Conservation (phyloP, 148 eudicot species). For the Pouteria glomerata region DNA sequence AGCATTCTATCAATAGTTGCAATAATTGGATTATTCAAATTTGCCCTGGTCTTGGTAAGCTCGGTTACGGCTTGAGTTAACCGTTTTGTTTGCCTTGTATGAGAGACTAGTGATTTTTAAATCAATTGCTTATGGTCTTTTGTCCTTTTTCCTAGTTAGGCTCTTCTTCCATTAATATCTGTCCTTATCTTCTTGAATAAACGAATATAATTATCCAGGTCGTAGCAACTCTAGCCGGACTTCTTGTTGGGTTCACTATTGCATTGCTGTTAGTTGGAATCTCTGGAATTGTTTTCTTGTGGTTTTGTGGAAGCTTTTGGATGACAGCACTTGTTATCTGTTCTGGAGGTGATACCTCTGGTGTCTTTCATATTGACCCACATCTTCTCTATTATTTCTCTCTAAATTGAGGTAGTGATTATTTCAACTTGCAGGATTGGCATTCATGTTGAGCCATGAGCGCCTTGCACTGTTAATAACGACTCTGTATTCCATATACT, state of each 20-base stretch:
- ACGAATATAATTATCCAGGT: slow-evolving; percentile 36
- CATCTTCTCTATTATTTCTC: background rate
- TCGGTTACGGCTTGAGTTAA: slow-evolving; percentile 3
- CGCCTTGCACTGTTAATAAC: slow-evolving; percentile 61
- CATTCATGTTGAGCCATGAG: slow-evolving; percentile 56
- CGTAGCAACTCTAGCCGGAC: slow-evolving; percentile 51
- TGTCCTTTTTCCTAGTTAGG: background rate
- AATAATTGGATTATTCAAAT: slow-evolving; percentile 67
- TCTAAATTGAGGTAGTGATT: slow-evolving; percentile 9
- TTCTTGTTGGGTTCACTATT: slow-evolving; percentile 55
- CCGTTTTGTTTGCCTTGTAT: background rate
- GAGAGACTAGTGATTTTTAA: background rate
- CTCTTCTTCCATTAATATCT: background rate
- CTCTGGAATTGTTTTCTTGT: slow-evolving; percentile 31
- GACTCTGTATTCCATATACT: slow-evolving; percentile 68
- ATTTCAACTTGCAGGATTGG: slow-evolving; percentile 58
- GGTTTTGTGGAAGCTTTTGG: slow-evolving; percentile 65
- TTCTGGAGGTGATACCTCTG: slow-evolving; percentile 53
- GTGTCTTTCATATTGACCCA: background rate
- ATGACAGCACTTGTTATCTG: slow-evolving; percentile 35
- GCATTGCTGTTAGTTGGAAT: slow-evolving; percentile 36
- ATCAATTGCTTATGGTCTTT: background rate
- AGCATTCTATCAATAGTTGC: slow-evolving; percentile 61
- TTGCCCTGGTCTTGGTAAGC: slow-evolving; percentile 65
- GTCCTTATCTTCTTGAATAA: slow-evolving; percentile 1